phyloP scores from a whole-genome alignment of 2,329 filamentous ascomycete species.

The Alternaria tenuissima region DNA sequence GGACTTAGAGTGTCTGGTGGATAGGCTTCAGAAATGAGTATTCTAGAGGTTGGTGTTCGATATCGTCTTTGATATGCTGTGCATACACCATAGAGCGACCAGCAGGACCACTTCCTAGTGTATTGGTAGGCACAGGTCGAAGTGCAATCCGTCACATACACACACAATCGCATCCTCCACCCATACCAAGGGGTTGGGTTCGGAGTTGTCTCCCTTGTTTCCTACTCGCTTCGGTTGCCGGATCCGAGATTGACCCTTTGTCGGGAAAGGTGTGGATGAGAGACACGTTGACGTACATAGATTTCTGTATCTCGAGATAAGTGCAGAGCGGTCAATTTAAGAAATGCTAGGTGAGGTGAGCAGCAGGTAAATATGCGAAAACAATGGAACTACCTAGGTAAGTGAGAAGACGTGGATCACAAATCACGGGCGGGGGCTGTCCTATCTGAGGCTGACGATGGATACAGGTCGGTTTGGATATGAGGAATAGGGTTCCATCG shows the following conservation, averaged over 20 bases:
- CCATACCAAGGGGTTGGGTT: not conserved
- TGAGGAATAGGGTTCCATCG: not conserved
- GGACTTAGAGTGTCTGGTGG: not conserved
- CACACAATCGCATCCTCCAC: not conserved
- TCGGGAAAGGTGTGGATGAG: not conserved
- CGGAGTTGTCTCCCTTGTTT: conserved; percentile 9
- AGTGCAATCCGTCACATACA: not conserved
- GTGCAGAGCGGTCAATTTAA: not conserved
- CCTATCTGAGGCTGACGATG: not conserved
- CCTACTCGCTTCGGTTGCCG: conserved; percentile 6
- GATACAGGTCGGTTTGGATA: not conserved
- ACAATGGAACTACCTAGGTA: not conserved
- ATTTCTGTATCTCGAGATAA: not conserved
- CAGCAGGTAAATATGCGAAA: not conserved
- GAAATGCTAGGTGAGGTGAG: not conserved
- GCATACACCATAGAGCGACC: not conserved
- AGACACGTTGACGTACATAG: not conserved
- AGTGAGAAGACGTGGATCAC: not conserved
- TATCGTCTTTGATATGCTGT: not conserved
- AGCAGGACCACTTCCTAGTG: not conserved
- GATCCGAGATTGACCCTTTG: not conserved
- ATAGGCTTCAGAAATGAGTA: not conserved
- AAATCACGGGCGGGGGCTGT: not conserved
- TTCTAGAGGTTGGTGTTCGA: not conserved
- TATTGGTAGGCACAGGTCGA: not conserved